These are phyloP conservation scores for Apocynum venetum DNA, from an alignment of 257 asterid species.

Conservation along the genomic window DNA sequence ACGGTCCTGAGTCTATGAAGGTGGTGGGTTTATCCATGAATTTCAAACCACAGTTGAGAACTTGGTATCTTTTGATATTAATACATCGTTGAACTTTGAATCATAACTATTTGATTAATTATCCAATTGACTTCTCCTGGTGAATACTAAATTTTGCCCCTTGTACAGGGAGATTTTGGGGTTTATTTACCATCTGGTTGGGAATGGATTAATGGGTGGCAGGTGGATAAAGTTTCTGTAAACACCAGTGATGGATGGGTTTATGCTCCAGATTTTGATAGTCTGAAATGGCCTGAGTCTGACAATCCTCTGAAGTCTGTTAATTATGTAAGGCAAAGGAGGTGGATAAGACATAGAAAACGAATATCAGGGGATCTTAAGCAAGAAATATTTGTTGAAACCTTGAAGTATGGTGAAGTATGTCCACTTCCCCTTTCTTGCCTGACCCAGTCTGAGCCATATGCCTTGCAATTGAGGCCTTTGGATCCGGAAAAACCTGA, in stretches of 20 bases:
- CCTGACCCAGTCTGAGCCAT: conserved; percentile 48
- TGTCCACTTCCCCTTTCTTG: conserved; percentile 75
- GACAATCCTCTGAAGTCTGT: conserved; percentile 44
- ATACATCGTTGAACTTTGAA: not conserved
- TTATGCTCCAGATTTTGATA: conserved; percentile 70
- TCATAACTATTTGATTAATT: not conserved
- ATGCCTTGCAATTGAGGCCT: conserved; percentile 68
- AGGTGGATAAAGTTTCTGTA: conserved; percentile 57
- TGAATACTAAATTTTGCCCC: conserved; percentile 6
- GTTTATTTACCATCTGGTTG: conserved; percentile 71
- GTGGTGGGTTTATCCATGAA: not conserved
- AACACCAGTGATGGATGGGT: conserved; percentile 87
- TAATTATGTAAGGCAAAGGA: conserved; percentile 73
- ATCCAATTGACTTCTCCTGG: not conserved
- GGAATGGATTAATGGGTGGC: conserved; percentile 93
- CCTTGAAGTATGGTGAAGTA: conserved; percentile 73
- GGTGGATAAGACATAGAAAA: conserved; percentile 79
- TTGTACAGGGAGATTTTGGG: conserved; percentile 54
- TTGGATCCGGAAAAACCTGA: conserved; percentile 36
- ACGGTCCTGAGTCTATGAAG: not conserved
- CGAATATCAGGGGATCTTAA: conserved; percentile 30
- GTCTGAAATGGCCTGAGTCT: conserved; percentile 85
- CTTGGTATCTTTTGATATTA: not conserved
- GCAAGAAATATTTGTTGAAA: conserved; percentile 53
- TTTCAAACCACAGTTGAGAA: not conserved